These are phyloP conservation scores for Liriodendron chinense DNA, from an alignment of 164 flowering plant species.

Conservation along the genomic window DNA sequence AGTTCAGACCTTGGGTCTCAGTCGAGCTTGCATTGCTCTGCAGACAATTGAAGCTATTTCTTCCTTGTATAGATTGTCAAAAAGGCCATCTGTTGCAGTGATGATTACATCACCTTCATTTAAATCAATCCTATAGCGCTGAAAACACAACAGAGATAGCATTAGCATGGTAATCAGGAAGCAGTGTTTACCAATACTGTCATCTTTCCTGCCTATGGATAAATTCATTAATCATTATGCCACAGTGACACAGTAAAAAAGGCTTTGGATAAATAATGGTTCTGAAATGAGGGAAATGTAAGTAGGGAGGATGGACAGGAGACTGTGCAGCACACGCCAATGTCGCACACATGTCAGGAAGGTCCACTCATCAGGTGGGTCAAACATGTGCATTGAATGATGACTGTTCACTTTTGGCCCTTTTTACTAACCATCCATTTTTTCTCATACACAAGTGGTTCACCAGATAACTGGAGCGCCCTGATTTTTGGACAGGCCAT, in stretches of 20 bases:
- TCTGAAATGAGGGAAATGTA: neutral
- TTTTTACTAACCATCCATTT: neutral
- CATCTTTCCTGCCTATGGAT: neutral
- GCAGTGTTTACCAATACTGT: neutral
- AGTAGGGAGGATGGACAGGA: neutral
- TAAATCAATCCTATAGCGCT: constrained; percentile 55
- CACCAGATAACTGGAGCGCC: neutral
- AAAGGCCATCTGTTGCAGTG: constrained; percentile 83
- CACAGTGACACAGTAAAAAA: neutral
- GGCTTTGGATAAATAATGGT: neutral
- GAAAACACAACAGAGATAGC: constrained; percentile 17
- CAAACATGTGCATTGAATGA: neutral
- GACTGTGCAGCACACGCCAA: neutral
- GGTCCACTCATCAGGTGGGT: neutral
- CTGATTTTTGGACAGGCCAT: neutral
- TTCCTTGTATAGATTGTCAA: constrained; percentile 75
- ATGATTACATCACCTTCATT: constrained; percentile 71
- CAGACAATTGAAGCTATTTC: constrained; percentile 55
- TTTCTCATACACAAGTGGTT: neutral
- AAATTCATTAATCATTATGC: neutral
- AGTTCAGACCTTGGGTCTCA: constrained; percentile 46
- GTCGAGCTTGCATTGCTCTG: constrained; percentile 39
- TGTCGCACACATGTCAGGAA: neutral
- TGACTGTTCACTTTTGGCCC: neutral
- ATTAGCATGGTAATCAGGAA: neutral